Percentiles rank a stretch among this genome's conserved stretches.
phyloP scores from a whole-genome alignment of 164 flowering plant species.

The Berberis vulgaris region DNA sequence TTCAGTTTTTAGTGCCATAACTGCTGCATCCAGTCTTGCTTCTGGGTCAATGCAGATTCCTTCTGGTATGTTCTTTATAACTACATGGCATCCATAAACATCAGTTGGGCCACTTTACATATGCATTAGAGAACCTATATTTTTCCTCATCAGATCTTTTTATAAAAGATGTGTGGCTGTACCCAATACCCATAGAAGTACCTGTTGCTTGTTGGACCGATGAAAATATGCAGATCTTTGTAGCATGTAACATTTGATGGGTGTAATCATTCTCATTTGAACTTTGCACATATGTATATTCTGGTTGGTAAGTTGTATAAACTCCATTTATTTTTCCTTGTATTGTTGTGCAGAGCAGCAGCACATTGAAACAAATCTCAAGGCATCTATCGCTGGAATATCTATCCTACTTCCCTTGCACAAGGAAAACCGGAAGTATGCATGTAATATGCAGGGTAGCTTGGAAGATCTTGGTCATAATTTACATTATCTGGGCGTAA shows the following conservation, averaged over 20 bases:
- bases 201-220: too few species aligned
- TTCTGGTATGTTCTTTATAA: conserved; percentile 44
- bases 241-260: too few species aligned
- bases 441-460: conserved; percentile 13
- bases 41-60: conserved; percentile 73
- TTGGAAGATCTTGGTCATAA: conserved; percentile 14
- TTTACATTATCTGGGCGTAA: conserved; percentile 45
- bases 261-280: too few species aligned
- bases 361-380: conserved; percentile 64
- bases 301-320: too few species aligned
- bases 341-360: conserved; percentile 56
- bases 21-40: conserved; percentile 91
- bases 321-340: not conserved
- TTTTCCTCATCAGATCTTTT: too few species aligned
- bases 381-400: conserved; percentile 50
- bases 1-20: conserved; percentile 90
- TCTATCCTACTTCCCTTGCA: conserved; percentile 50
- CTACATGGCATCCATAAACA: not conserved
- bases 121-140: too few species aligned
- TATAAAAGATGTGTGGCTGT: too few species aligned
- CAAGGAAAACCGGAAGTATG: conserved; percentile 39
- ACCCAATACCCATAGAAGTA: too few species aligned
- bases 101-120: not conserved
- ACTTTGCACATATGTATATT: too few species aligned
- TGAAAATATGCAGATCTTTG: too few species aligned